A percentile compares a stretch with the other conserved stretches of the same genome.
phyloP scores from a whole-genome alignment of 179 eudicot genomes.

The Spinacia oleracea region DNA sequence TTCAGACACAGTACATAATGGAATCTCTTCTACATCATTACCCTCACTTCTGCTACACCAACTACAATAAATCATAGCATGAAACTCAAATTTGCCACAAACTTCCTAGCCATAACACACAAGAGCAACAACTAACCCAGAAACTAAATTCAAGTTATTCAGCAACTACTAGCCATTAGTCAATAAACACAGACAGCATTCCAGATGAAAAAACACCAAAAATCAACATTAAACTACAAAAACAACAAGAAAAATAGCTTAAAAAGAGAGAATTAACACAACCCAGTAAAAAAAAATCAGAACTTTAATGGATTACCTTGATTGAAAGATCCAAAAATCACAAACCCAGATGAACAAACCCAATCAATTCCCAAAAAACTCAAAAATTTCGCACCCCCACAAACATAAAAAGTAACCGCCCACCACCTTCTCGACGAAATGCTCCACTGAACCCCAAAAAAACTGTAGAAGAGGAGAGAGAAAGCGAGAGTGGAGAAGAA shows the following conservation, averaged over 20 bases:
- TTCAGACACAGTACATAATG: not conserved
- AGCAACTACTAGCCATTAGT: conserved; percentile 2
- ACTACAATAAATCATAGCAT: not conserved
- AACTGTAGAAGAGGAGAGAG: conserved; percentile 16
- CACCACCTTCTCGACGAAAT: conserved; percentile 20
- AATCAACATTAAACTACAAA: conserved; percentile 1
- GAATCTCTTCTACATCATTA: not conserved
- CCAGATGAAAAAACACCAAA: not conserved
- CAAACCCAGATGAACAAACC: conserved; percentile 29
- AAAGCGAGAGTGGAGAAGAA: conserved; percentile 21
- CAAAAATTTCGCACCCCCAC: conserved; percentile 12
- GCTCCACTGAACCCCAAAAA: not conserved
- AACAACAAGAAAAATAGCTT: not conserved
- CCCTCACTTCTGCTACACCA: not conserved
- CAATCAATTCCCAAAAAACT: conserved; percentile 16
- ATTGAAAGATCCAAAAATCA: conserved; percentile 25
- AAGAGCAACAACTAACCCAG: not conserved
- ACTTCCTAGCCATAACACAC: not conserved
- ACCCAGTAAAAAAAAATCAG: not conserved
- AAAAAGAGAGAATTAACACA: not conserved
- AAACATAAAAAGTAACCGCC: conserved; percentile 16
- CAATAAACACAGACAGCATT: conserved; percentile 8
- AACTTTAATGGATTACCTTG: conserved; percentile 27
- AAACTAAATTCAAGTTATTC: not conserved
- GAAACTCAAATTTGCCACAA: conserved; percentile 5